A percentile compares a stretch with the other conserved stretches of the same genome.
Evolutionary conservation across 2,329 filamentous ascomycete genomes (phyloP).

Genomic region (Monilinia aucupariae): DNA sequence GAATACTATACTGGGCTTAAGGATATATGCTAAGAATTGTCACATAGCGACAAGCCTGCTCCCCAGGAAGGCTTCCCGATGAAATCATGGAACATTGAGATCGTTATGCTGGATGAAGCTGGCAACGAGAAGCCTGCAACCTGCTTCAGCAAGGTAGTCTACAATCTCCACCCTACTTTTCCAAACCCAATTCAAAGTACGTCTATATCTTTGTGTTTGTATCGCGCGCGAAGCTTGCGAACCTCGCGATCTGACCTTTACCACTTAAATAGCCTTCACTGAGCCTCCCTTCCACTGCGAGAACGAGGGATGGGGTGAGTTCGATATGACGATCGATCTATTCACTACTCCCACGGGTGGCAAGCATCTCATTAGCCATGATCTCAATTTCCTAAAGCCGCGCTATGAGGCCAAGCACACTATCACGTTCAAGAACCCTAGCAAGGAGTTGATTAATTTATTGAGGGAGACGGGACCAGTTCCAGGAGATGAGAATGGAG

Average conservation of each 20-base stretch:
- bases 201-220: conserved; percentile 34
- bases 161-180: conserved; percentile 92
- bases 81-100: conserved; percentile 83
- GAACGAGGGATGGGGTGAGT: conserved; percentile 98
- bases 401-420: conserved; percentile 78
- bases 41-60: conserved; percentile 66
- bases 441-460: conserved; percentile 70
- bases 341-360: conserved; percentile 79
- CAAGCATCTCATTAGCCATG: conserved; percentile 74
- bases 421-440: conserved; percentile 88
- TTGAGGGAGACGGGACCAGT: conserved; percentile 81
- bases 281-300: conserved; percentile 81
- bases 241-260: conserved; percentile 11
- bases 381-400: conserved; percentile 81
- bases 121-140: conserved; percentile 78
- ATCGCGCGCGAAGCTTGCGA: not conserved
- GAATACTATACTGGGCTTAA: not conserved
- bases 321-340: conserved; percentile 85
- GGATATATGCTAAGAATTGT: conserved; percentile 16
- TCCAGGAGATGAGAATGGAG: conserved; percentile 67
- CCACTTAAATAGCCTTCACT: conserved; percentile 57
- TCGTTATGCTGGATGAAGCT: conserved; percentile 78
- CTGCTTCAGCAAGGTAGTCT: conserved; percentile 87
- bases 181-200: conserved; percentile 78
- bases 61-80: conserved; percentile 85